Evolutionary conservation across 1,284 basidiomycete species (phyloP).

Genomic region (Cutaneotrichosporon dermatis): DNA sequence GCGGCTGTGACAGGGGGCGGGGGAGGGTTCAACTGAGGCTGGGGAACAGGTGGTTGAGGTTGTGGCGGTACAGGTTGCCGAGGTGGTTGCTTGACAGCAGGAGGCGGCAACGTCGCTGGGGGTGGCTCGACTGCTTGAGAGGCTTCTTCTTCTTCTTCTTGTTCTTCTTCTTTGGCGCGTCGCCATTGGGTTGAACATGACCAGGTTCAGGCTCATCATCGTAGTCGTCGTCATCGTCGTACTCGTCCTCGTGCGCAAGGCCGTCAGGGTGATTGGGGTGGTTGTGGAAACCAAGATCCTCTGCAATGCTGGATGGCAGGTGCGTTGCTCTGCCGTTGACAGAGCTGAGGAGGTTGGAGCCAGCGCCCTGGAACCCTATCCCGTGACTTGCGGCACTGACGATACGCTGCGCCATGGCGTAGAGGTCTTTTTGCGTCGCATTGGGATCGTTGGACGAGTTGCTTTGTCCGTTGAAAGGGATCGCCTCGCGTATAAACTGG

Average conservation of each 20-base stretch:
- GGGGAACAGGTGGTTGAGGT: constrained; percentile 25
- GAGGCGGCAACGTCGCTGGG: constrained; percentile 44
- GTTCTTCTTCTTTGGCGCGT: constrained; percentile 51
- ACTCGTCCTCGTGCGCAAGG: constrained; percentile 39
- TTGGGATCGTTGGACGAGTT: constrained; percentile 30
- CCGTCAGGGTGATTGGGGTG: constrained; percentile 53
- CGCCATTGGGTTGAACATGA: constrained; percentile 35
- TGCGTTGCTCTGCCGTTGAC: constrained; percentile 32
- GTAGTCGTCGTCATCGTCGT: constrained; percentile 48
- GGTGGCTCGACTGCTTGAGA: constrained; percentile 29
- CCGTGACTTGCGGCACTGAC: constrained; percentile 55
- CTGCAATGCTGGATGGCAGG: constrained; percentile 38
- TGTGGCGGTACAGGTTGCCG: constrained; percentile 39
- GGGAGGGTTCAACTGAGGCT: constrained; percentile 34
- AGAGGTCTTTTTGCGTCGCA: constrained; percentile 53
- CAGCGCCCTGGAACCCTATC: constrained; percentile 47
- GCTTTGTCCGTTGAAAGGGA: constrained; percentile 49
- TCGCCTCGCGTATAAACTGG: constrained; percentile 57
- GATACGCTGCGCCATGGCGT: constrained; percentile 64
- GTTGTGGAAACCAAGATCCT: constrained; percentile 54
- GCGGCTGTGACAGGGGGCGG: constrained; percentile 41
- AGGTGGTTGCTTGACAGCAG: constrained; percentile 36
- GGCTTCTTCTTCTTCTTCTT: constrained; percentile 57
- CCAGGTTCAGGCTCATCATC: constrained; percentile 34
- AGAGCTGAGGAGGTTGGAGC: constrained; percentile 35